Percentiles rank a stretch among this genome's conserved stretches.
Evolutionary conservation across 2,329 filamentous ascomycete species (phyloP).

Genomic region (Claviceps arundinis): DNA sequence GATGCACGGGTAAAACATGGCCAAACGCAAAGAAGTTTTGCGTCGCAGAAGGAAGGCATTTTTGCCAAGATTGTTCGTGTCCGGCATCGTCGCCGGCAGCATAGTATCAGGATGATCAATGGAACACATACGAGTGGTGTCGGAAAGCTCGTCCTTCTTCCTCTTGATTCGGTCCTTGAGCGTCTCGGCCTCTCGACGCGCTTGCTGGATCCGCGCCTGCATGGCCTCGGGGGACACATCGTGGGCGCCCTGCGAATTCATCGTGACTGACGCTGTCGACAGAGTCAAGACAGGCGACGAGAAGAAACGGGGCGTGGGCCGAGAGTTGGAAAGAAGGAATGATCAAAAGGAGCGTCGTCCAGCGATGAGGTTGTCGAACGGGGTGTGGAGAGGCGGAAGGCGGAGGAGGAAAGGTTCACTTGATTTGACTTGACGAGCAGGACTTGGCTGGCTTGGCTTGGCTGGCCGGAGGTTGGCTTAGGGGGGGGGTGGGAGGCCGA

Average conservation of each 20-base stretch:
- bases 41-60: neutral
- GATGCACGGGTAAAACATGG: neutral
- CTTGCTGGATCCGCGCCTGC: constrained; percentile 85
- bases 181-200: constrained; percentile 92
- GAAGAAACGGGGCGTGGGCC: neutral
- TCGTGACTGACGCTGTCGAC: constrained; percentile 20
- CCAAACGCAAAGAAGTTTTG: neutral
- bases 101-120: constrained; percentile 3
- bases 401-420: constrained; percentile 10
- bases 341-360: constrained; percentile 13
- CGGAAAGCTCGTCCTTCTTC: constrained; percentile 98
- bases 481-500: neutral
- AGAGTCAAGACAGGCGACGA: constrained; percentile 4
- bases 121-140: constrained; percentile 75
- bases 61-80: neutral
- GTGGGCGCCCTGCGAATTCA: constrained; percentile 44
- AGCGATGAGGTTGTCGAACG: constrained; percentile 14
- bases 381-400: constrained; percentile 21
- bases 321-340: constrained; percentile 2
- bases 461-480: neutral
- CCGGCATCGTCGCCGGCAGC: too few species aligned
- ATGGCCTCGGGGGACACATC: constrained; percentile 64
- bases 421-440: too few species aligned
- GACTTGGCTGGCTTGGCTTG: neutral
- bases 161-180: constrained; percentile 98